These are phyloP conservation scores for Capsella rubella DNA, from an alignment of 441 rosid species.

Conservation along the genomic window DNA sequence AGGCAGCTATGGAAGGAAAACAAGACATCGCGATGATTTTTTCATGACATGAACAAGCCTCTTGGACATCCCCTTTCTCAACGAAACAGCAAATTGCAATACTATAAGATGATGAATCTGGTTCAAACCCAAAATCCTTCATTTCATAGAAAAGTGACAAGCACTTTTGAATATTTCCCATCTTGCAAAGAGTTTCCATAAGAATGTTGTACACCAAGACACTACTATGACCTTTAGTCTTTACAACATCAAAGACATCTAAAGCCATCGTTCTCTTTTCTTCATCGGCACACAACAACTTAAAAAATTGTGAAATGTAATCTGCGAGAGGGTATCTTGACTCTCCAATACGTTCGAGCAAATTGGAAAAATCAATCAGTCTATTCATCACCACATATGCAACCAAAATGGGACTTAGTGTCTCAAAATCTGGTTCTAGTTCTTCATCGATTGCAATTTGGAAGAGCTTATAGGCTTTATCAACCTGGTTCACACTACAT, in stretches of 20 bases:
- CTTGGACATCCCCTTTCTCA: slow-evolving; percentile 55
- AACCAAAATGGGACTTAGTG: slow-evolving; percentile 72
- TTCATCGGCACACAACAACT: slow-evolving; percentile 53
- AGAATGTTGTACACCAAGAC: slow-evolving; percentile 65
- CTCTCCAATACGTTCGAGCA: slow-evolving; percentile 66
- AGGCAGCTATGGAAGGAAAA: slow-evolving; percentile 74
- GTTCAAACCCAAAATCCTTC: slow-evolving; percentile 54
- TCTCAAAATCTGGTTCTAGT: slow-evolving; percentile 68
- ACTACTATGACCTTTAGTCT: slow-evolving; percentile 65
- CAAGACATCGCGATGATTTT: slow-evolving; percentile 73
- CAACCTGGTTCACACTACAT: slow-evolving; percentile 64
- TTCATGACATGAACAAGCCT: slow-evolving; percentile 74
- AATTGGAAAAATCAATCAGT: slow-evolving; percentile 56
- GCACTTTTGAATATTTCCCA: slow-evolving; percentile 63
- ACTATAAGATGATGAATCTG: slow-evolving; percentile 65
- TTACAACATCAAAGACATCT: slow-evolving; percentile 67
- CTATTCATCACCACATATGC: slow-evolving; percentile 64
- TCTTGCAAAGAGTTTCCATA: slow-evolving; percentile 64
- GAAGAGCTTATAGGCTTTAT: slow-evolving; percentile 79
- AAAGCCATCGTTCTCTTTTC: slow-evolving; percentile 59
- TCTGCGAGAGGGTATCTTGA: slow-evolving; percentile 60
- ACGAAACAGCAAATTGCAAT: slow-evolving; percentile 60
- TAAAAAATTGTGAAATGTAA: slow-evolving; percentile 67
- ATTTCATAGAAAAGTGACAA: slow-evolving; percentile 66
- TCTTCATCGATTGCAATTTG: slow-evolving; percentile 63